These are phyloP conservation scores for Aspergillus incahuasiensis DNA, from an alignment of 495 filamentous ascomycete species.

Conservation along the genomic window DNA sequence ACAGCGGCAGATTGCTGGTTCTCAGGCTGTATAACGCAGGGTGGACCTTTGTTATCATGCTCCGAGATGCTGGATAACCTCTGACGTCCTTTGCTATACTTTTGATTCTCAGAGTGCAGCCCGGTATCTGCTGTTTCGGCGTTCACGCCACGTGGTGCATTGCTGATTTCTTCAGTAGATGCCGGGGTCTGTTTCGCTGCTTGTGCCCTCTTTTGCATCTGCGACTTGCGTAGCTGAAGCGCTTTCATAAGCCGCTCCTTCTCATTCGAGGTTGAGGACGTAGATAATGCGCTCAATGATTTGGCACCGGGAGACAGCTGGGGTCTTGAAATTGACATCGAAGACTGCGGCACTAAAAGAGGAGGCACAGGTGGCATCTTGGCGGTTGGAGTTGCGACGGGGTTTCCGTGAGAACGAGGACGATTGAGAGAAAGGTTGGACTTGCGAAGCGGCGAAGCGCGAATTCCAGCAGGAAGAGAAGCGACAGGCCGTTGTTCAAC, in stretches of 20 bases:
- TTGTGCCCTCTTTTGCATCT: conserved; percentile 49
- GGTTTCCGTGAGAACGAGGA: conserved; percentile 42
- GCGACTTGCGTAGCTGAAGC: conserved; percentile 79
- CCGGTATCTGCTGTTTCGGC: conserved; percentile 35
- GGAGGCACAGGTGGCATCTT: conserved; percentile 40
- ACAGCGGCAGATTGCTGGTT: conserved; percentile 3
- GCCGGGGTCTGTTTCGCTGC: conserved; percentile 30
- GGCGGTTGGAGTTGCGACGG: conserved; percentile 30
- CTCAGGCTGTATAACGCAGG: conserved; percentile 2
- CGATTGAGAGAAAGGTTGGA: conserved; percentile 28
- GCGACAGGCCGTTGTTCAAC: conserved; percentile 65
- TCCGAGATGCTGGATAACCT: conserved; percentile 13
- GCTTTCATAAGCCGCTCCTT: conserved; percentile 92
- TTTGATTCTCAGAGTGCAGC: conserved; percentile 9
- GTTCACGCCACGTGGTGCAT: conserved; percentile 10
- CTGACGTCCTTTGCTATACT: conserved; percentile 1
- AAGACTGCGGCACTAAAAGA: conserved; percentile 45
- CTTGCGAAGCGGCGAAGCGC: conserved; percentile 43
- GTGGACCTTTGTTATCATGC: conserved; percentile 13
- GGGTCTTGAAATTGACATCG: conserved; percentile 41
- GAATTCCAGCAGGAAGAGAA: conserved; percentile 53
- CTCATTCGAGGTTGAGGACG: conserved; percentile 73
- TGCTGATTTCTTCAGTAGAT: conserved; percentile 17
- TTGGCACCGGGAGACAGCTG: conserved; percentile 51
- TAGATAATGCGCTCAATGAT: conserved; percentile 44